These are phyloP conservation scores for Hypoxylon subgilvum DNA, from an alignment of 495 filamentous ascomycete genomes.

Conservation along the genomic window DNA sequence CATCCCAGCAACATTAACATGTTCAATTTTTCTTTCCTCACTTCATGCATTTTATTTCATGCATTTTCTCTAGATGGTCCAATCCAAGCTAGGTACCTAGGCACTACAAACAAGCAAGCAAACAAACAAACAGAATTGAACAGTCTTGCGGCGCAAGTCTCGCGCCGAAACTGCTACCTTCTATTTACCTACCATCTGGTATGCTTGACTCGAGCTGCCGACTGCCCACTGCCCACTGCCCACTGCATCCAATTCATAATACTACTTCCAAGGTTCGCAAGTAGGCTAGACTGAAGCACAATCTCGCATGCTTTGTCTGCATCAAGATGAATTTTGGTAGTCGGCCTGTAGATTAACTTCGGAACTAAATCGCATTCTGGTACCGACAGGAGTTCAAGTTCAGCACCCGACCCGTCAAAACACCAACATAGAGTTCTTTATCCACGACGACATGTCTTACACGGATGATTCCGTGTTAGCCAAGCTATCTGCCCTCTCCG, in stretches of 20 bases:
- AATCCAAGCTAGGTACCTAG: no score
- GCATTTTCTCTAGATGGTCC: slow-evolving; percentile 15
- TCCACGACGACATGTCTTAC: slow-evolving; percentile 72
- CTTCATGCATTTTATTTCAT: background rate
- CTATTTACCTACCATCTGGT: no score
- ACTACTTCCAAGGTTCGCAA: no score
- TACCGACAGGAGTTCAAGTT: background rate
- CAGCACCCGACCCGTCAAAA: slow-evolving; percentile 1
- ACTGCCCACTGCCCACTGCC: no score
- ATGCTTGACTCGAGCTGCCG: slow-evolving; percentile 15
- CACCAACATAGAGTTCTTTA: background rate
- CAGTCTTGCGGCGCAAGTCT: no score
- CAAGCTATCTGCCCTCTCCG: slow-evolving; percentile 92
- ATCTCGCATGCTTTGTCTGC: background rate
- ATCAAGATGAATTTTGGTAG: slow-evolving; percentile 26
- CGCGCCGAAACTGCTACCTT: background rate
- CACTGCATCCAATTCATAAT: slow-evolving; percentile 7
- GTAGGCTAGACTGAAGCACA: slow-evolving; percentile 25
- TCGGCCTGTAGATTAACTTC: slow-evolving; percentile 31
- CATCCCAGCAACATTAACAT: no score
- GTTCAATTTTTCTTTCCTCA: no score
- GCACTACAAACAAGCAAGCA: slow-evolving; percentile 20
- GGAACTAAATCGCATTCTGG: slow-evolving; percentile 19
- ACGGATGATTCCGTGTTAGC: slow-evolving; percentile 90
- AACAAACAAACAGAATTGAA: slow-evolving; percentile 9